A percentile compares a stretch with the other conserved stretches of the same genome.
Evolutionary conservation across 2,329 filamentous ascomycete genomes (phyloP).

Genomic region (Tolypocladium tropicale): DNA sequence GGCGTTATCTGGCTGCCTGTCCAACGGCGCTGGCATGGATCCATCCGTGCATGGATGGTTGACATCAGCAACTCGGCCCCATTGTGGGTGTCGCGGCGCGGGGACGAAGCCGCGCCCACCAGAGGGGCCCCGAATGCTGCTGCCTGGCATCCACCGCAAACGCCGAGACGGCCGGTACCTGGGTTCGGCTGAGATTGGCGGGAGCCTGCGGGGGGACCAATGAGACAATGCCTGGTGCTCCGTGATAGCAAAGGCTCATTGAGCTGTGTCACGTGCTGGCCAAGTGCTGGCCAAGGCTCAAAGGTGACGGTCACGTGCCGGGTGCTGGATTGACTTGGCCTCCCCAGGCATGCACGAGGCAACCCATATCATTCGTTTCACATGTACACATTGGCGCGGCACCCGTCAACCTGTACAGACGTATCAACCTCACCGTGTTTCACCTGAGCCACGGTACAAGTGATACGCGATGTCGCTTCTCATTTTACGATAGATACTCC

Average conservation of each 20-base stretch:
- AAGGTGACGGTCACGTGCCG: not conserved
- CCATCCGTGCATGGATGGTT: not conserved
- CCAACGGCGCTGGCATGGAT: not conserved
- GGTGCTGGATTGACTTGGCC: too few relatives aligned
- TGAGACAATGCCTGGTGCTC: not conserved
- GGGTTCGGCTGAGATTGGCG: too few relatives aligned
- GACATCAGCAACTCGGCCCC: not conserved
- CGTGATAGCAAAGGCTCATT: too few relatives aligned
- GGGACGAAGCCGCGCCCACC: not conserved
- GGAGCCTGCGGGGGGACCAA: not conserved
- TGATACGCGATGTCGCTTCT: not conserved
- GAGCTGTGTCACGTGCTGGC: too few relatives aligned
- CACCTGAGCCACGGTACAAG: not conserved
- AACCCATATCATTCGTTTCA: too few relatives aligned
- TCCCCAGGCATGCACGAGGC: too few relatives aligned
- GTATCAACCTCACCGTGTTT: not conserved
- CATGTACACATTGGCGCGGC: too few relatives aligned
- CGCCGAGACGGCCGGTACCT: not conserved
- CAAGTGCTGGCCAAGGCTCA: too few relatives aligned
- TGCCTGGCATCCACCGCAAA: slow-evolving; percentile 5
- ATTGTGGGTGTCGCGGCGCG: not conserved
- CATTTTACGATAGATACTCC: not conserved
- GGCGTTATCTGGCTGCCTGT: not conserved
- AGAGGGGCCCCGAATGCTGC: slow-evolving; percentile 6
- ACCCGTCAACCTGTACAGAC: too few relatives aligned